These are phyloP conservation scores for Elaeis guineensis DNA, from an alignment of 176 grass and related monocot species.

Conservation along the genomic window DNA sequence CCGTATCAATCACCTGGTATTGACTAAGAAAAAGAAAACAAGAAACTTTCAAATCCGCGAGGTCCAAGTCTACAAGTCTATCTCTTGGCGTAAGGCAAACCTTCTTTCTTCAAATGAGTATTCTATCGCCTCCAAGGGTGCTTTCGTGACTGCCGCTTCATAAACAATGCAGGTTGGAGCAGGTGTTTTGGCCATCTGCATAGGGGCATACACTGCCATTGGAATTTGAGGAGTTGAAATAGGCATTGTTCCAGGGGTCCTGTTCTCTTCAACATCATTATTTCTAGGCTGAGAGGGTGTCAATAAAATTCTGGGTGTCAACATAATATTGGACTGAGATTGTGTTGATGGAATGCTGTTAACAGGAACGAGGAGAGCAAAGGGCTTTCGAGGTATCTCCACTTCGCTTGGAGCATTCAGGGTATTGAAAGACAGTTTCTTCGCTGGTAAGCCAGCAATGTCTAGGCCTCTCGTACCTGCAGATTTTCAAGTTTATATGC, in stretches of 20 bases:
- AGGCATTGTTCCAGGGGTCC: slow-evolving; percentile 19
- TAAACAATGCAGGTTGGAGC: slow-evolving; percentile 19
- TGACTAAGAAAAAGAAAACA: too few relatives aligned
- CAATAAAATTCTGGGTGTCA: too few relatives aligned
- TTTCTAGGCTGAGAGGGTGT: slow-evolving; percentile 16
- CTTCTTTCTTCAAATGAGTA: slow-evolving; percentile 63
- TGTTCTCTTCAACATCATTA: slow-evolving; percentile 26
- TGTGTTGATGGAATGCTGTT: slow-evolving; percentile 18
- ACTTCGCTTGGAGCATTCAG: slow-evolving; percentile 24
- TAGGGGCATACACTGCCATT: slow-evolving; percentile 22
- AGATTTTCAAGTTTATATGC: neutral
- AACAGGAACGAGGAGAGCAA: slow-evolving; percentile 27
- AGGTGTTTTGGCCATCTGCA: slow-evolving; percentile 47
- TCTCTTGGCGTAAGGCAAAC: slow-evolving; percentile 27
- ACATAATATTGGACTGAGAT: too few relatives aligned
- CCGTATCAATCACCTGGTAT: too few relatives aligned
- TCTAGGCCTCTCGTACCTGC: slow-evolving; percentile 39
- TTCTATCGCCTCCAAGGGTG: slow-evolving; percentile 15
- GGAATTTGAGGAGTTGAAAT: slow-evolving; percentile 24
- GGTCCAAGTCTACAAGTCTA: neutral
- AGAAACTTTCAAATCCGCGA: too few relatives aligned
- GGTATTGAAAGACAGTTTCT: slow-evolving; percentile 52
- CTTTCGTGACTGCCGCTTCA: slow-evolving; percentile 16
- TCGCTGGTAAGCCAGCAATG: slow-evolving; percentile 28
- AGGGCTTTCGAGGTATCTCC: slow-evolving; percentile 44